Evolutionary conservation across 176 grass and related monocot genomes (phyloP).

Genomic region (Poa annua): DNA sequence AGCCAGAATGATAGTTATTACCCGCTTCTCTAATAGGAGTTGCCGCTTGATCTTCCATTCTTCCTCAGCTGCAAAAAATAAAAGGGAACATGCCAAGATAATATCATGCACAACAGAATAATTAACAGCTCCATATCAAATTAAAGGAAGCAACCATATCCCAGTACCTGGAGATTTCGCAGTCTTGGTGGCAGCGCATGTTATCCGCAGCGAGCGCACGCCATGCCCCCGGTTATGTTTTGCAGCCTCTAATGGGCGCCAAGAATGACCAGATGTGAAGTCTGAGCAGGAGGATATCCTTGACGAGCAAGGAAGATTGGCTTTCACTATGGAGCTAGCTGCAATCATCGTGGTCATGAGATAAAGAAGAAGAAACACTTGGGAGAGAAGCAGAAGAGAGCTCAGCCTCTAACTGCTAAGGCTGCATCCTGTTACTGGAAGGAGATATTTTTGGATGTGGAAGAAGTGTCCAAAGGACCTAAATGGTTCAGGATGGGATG

Average conservation of each 20-base stretch:
- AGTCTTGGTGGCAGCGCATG: constrained; percentile 80
- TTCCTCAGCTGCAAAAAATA: constrained; percentile 69
- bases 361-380: constrained; percentile 24
- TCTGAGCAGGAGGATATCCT: constrained; percentile 64
- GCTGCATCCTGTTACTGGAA: constrained; percentile 28
- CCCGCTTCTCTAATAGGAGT: constrained; percentile 81
- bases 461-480: constrained; percentile 50
- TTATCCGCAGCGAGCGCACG: constrained; percentile 52
- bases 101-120: constrained; percentile 28
- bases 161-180: constrained; percentile 79
- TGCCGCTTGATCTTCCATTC: constrained; percentile 94
- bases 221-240: constrained; percentile 33
- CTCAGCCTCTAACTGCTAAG: constrained; percentile 18
- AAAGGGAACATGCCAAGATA: constrained; percentile 9
- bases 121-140: neutral
- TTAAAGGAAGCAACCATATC: neutral
- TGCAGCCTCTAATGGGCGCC: constrained; percentile 43
- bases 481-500: constrained; percentile 54
- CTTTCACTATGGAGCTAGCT: constrained; percentile 62
- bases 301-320: constrained; percentile 65
- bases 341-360: constrained; percentile 68
- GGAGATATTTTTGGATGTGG: constrained; percentile 39
- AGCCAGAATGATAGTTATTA: constrained; percentile 31
- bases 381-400: constrained; percentile 13
- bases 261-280: constrained; percentile 54